Conservation (phyloP, 345 rosid genomes). For the Laguncularia racemosa region DNA sequence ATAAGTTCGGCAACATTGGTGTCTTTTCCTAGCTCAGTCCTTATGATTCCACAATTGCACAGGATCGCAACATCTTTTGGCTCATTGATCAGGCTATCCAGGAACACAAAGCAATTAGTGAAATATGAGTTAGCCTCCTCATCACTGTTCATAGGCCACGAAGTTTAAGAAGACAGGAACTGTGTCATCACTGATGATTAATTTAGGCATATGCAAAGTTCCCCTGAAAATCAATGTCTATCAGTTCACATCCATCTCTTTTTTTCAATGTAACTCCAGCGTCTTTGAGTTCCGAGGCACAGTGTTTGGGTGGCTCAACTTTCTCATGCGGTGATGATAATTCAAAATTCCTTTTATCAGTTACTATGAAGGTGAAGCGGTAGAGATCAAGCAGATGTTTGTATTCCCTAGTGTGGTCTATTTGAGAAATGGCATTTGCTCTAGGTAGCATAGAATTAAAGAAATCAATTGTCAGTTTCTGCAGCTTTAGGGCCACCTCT, state of each 20-base stretch:
- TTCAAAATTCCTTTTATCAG: background rate
- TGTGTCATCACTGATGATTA: constrained; percentile 5
- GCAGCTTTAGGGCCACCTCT: background rate
- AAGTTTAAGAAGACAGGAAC: constrained; percentile 11
- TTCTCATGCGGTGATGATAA: background rate
- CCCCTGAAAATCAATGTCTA: constrained; percentile 6
- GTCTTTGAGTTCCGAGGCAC: constrained; percentile 4
- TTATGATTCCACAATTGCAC: constrained; percentile 8
- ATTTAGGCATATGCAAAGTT: constrained; percentile 6
- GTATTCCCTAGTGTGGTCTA: background rate
- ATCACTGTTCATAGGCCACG: constrained; percentile 14
- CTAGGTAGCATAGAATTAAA: constrained; percentile 8
- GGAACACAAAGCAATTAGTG: constrained; percentile 12
- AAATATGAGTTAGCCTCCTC: constrained; percentile 5
- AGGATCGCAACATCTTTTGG: constrained; percentile 9
- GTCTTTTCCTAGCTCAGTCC: constrained; percentile 9
- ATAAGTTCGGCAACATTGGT: constrained; percentile 6
- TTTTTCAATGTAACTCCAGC: constrained; percentile 2
- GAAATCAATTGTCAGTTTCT: constrained; percentile 5
- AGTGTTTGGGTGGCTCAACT: constrained; percentile 6
- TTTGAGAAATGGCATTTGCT: background rate
- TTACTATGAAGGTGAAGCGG: constrained; percentile 9
- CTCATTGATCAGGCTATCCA: constrained; percentile 9
- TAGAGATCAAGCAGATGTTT: constrained; percentile 9
- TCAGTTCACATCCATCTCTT: background rate